Percentiles rank a stretch among this genome's conserved stretches.
Evolutionary conservation across 1,139 yeast genomes (phyloP).

Genomic region (Yamadazyma atlantica): DNA sequence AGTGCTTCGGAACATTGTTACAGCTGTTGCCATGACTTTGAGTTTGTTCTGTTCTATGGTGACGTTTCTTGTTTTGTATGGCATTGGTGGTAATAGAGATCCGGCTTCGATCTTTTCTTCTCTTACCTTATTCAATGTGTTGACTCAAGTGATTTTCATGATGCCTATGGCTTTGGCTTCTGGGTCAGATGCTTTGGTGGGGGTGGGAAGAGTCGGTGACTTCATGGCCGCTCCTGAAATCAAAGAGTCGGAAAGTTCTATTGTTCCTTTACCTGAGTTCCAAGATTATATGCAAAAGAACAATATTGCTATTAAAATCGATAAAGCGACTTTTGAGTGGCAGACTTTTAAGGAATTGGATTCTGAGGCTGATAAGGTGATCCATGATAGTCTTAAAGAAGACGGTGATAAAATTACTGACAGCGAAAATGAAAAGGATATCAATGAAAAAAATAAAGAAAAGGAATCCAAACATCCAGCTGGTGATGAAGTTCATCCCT

Average conservation of each 20-base stretch:
- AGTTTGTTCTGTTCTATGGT: conserved; percentile 70
- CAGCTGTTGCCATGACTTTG: conserved; percentile 58
- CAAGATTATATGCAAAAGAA: conserved; percentile 18
- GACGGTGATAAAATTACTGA: not conserved
- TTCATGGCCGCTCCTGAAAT: conserved; percentile 43
- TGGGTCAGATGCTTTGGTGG: conserved; percentile 69
- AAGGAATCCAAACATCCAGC: not conserved
- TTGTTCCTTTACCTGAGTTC: conserved; percentile 4
- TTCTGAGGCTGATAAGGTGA: conserved; percentile 5
- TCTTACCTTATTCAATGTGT: conserved; percentile 67
- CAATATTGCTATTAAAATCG: conserved; percentile 26
- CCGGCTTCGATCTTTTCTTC: conserved; percentile 83
- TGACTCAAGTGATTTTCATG: conserved; percentile 53
- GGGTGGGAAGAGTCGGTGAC: conserved; percentile 58
- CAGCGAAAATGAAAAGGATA: not conserved
- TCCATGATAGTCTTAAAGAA: not conserved
- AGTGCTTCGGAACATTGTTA: conserved; percentile 55
- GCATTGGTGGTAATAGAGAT: conserved; percentile 39
- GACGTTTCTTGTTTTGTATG: conserved; percentile 70
- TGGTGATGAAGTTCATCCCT: not conserved
- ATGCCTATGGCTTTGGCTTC: conserved; percentile 72
- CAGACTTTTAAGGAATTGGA: conserved; percentile 37
- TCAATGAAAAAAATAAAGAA: not conserved
- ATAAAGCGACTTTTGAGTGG: conserved; percentile 34
- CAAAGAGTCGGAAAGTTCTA: conserved; percentile 19